phyloP scores from a whole-genome alignment of 78 protist genomes.

The slime mould (Dictyostelium discoideum) region DNA sequence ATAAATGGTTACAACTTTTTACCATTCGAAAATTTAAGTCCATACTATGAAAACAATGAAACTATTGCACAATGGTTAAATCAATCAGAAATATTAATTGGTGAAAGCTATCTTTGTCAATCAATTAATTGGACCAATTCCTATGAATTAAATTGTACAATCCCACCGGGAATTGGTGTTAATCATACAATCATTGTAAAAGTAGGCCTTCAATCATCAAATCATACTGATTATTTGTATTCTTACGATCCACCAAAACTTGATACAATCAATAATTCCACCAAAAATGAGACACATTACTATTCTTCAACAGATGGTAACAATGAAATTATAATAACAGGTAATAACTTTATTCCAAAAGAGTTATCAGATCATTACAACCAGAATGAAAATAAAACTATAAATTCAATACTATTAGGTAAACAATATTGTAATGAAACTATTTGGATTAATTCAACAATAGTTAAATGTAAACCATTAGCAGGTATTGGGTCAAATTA shows the following conservation, averaged over 20 bases:
- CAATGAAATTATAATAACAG: background rate
- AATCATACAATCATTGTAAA: background rate
- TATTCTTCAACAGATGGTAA: background rate
- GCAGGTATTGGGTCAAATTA: background rate
- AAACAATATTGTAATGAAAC: background rate
- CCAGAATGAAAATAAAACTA: background rate
- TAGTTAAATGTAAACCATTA: background rate
- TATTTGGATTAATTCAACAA: background rate
- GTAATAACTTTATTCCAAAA: constrained; percentile 46
- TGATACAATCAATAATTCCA: background rate
- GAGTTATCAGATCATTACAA: background rate
- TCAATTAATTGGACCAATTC: background rate
- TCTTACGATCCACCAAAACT: constrained; percentile 6
- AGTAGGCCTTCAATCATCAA: background rate
- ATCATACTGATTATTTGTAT: background rate
- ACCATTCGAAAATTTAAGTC: background rate
- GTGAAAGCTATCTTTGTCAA: background rate
- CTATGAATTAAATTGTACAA: background rate
- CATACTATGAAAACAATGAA: background rate
- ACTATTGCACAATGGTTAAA: background rate
- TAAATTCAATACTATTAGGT: background rate
- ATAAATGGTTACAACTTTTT: constrained; percentile 17
- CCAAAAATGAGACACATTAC: background rate
- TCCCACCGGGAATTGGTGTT: constrained; percentile 52
- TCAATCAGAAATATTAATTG: background rate